A percentile compares a stretch with the other conserved stretches of the same genome.
Evolutionary conservation across 129 eudicot species (phyloP).

Genomic region (Flaveria trinervia): DNA sequence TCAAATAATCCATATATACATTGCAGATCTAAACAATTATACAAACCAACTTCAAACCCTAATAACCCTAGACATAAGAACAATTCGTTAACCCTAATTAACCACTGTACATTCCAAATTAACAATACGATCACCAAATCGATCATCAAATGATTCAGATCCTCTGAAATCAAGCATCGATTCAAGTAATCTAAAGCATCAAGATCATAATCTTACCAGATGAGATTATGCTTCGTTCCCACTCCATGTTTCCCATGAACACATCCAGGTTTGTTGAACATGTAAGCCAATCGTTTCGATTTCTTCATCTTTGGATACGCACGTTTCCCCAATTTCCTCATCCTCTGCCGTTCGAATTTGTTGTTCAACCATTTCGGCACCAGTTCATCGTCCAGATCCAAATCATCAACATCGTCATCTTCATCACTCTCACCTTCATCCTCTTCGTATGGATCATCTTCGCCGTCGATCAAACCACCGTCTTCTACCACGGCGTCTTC

Average conservation of each 20-base stretch:
- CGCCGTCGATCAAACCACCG: constrained; percentile 13
- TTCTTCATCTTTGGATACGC: constrained; percentile 48
- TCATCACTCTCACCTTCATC: constrained; percentile 31
- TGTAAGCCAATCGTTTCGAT: constrained; percentile 49
- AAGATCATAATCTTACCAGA: constrained; percentile 14
- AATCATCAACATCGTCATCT: constrained; percentile 44
- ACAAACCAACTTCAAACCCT: constrained; percentile 24
- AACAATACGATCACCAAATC: constrained; percentile 11
- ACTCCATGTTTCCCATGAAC: constrained; percentile 68
- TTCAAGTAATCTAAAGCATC: neutral
- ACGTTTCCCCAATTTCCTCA: constrained; percentile 84
- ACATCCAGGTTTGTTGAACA: constrained; percentile 55
- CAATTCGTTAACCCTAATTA: constrained; percentile 28
- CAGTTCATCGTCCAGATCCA: constrained; percentile 63
- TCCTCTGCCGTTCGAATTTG: constrained; percentile 59
- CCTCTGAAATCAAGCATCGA: neutral
- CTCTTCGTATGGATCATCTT: constrained; percentile 7
- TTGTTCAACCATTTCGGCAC: constrained; percentile 55
- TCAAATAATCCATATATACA: constrained; percentile 29
- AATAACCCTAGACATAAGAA: constrained; percentile 12
- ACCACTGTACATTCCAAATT: constrained; percentile 31
- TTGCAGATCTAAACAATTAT: constrained; percentile 19
- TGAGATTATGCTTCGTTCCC: constrained; percentile 57
- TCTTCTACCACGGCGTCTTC: constrained; percentile 13
- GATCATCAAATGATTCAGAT: neutral